Conservation (phyloP, 108 stramenopile genomes). For the Nitzschia palea region DNA sequence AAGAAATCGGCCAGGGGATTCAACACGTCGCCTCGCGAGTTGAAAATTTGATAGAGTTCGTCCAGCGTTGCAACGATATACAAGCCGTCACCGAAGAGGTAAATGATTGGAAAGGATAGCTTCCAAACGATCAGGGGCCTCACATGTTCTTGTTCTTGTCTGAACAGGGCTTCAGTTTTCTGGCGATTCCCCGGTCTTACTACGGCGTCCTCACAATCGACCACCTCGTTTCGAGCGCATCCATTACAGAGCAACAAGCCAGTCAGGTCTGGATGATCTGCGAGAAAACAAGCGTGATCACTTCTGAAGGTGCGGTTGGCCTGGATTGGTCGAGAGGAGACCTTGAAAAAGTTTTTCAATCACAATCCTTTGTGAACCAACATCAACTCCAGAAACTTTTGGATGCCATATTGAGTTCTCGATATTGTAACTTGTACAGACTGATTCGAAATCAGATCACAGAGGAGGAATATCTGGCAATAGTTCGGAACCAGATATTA, state of each 20-base stretch:
- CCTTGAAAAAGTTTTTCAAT: neutral
- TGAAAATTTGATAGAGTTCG: conserved; percentile 70
- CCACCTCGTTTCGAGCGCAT: conserved; percentile 23
- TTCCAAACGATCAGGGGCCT: neutral
- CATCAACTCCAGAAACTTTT: too few relatives aligned
- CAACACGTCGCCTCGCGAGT: conserved; percentile 89
- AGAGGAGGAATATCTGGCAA: conserved; percentile 65
- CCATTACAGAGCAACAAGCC: conserved; percentile 42
- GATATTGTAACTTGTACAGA: conserved; percentile 75
- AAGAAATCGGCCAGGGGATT: conserved; percentile 85
- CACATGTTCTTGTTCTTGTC: neutral
- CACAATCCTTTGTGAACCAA: too few relatives aligned
- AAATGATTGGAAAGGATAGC: neutral
- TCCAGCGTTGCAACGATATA: conserved; percentile 75
- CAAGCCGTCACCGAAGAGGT: conserved; percentile 64
- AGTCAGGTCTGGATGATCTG: conserved; percentile 40
- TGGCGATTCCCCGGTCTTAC: conserved; percentile 80
- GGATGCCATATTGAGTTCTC: conserved; percentile 53
- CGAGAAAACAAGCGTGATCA: conserved; percentile 33
- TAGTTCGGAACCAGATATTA: conserved; percentile 82
- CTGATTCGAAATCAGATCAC: conserved; percentile 69
- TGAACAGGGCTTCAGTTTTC: conserved; percentile 68
- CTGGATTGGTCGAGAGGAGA: conserved; percentile 42
- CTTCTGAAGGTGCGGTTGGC: conserved; percentile 56
- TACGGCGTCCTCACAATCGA: conserved; percentile 70